Percentiles rank a stretch among this genome's conserved stretches.
phyloP scores from a whole-genome alignment of 306 rosid species.

The Quercus alba region DNA sequence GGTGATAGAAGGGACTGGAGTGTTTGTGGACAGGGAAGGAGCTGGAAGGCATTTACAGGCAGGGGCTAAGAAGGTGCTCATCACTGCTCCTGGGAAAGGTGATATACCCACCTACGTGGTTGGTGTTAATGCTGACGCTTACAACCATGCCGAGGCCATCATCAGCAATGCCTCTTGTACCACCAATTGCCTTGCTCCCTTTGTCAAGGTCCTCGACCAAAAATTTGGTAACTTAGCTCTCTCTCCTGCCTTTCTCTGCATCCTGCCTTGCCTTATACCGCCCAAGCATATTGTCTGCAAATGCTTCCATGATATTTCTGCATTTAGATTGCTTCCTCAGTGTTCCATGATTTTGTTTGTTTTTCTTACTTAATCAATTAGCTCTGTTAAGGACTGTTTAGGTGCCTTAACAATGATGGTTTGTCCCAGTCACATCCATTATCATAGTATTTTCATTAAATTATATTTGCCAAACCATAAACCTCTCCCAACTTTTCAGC shows the following conservation, averaged over 20 bases:
- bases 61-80: constrained; percentile 95
- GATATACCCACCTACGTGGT: constrained; percentile 97
- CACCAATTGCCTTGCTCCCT: constrained; percentile 99
- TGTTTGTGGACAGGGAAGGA: constrained; percentile 94
- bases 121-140: constrained; percentile 83
- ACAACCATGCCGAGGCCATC: constrained; percentile 65
- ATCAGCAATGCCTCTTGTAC: constrained; percentile 99
- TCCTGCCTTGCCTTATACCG: not conserved
- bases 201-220: constrained; percentile 95
- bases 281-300: no score
- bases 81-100: constrained; percentile 98
- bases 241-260: not conserved
- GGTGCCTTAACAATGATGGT: not conserved
- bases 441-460: not conserved
- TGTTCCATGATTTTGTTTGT: not conserved
- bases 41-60: constrained; percentile 94
- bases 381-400: not conserved
- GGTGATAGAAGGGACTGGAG: constrained; percentile 98
- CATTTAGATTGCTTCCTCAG: no score
- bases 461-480: not conserved
- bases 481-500: no score
- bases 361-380: not conserved
- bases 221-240: constrained; percentile 59
- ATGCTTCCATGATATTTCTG: no score
- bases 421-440: not conserved